Evolutionary conservation across 2,329 filamentous ascomycete species (phyloP), one percentile per base, ranked within the genome.

Genomic region (Moelleriella libera): DNA sequence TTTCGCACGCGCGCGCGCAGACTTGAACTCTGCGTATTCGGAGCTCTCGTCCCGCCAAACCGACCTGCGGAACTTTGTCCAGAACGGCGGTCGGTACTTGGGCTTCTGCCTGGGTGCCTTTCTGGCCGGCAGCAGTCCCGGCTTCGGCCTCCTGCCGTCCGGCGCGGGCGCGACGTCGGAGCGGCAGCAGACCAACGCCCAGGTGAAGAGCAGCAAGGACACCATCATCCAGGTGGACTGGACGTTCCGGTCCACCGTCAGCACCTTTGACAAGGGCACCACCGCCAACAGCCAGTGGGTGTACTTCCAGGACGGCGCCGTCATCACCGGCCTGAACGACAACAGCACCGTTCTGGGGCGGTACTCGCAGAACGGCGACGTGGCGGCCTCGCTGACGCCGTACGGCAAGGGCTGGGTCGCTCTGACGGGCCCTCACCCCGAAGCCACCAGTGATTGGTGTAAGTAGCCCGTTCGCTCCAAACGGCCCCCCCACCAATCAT

Each of bases 71-170:
- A 32, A 52, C 14, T 59, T 55, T 48, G 51, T 59, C 14, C 32
- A 51, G 6, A 47, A 45, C 11, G 55, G 57, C 9, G 57, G 57
- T 7, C 50, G 49, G 10, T 59, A 58, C 43, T 42, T 59, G 7
- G 57, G 56, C 32, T 56, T 59, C 45, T 59, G 57, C 32, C 54
- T 59, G 21, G 57, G 57, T 5, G 55, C 57, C 14, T 59, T 55
- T 43, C 49, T 58, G 7, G 57, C 57, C n/a, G 56, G 55, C 30
- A 28, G 47, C 30, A 43, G 47, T 1, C 54, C 55, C 1, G 57
- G 56, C 1, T 55, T 57, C 30, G 50, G 43, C 6, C 47, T 59
- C 6, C 48, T 59, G 32, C 56, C 48, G 2, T 8, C 10, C 0
- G 54, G 52, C 0, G 44, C 44, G 4, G 46, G 54, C 6, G 43